Evolutionary conservation across 2,329 filamentous ascomycete species (phyloP), one percentile per base, ranked within the genome.

Genomic region (Ceratocystis destructans): DNA sequence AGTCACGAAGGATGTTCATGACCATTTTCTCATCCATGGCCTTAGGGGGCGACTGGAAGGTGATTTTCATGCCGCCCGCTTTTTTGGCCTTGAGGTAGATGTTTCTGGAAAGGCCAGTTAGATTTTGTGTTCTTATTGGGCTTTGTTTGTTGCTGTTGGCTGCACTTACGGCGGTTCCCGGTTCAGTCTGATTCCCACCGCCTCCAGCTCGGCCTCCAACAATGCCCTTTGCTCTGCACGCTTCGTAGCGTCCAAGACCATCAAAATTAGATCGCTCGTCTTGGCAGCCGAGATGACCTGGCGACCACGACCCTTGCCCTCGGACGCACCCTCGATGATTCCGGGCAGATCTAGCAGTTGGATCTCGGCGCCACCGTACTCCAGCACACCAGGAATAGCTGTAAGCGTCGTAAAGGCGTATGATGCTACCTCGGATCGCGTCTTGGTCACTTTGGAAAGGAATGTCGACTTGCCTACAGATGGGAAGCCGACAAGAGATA

Each of bases 381-480:
- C 93, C 65, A 99, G 83, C 48, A 99, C 95, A 71, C 94, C 94
- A 0, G 94, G 94, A 71, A 99, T 99, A 45, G 94, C 95, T 8
- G 94, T 99, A 57, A 99, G 81, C 1, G 94, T 99, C 10, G 94
- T 99, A 83, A 99, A 99, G 66, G 93, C 87, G 74, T 99, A 99
- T 0, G 94, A 89, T 0, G 94, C 94, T 33, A 96, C 91, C 75
- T 96, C 93, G 63, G 91, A 96, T 73, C 90, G 91, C 48, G 95
- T 99, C 78, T 96, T 97, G 62, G 94, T 99, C 75, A 99, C 95
- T 74, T 97, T 96, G 62, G 92, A 96, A n/a, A 99, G 76, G 74
- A 99, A 97, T 0, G 94, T 99, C 1, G 94, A 99, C 79, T 99
- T 99, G 75, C 94, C 94, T 64, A 99, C 94, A 0, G 95, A 99